Base-by-base conservation (phyloP, 1,284 basidiomycete genomes). In the Anthracocystis panici-leucophaei region DNA sequence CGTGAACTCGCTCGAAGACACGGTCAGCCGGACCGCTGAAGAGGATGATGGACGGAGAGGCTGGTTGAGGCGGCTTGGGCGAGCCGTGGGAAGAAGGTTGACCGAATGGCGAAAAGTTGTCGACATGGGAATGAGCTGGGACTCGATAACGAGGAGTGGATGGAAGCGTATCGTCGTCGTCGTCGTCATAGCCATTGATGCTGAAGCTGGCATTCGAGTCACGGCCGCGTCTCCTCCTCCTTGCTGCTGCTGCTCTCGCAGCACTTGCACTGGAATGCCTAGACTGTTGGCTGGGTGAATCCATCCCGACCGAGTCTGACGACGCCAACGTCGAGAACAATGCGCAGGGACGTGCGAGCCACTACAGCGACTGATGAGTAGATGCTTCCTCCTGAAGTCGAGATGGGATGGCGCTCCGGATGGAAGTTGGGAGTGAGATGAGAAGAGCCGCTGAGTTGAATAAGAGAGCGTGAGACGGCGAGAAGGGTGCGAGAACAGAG, bases 1-100 rank as follows among this genome's bases (percentile, higher is more conserved):
- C 66, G 57, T 65, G 63, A 12, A 69, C 57, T 6, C 72, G 62
- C 33, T 75, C 72, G n/a, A 75, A 75, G 50, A 58, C 58, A 27
- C 56, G 55, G 20, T 65, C 23, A 8, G 62, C 54, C 14, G 72
- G 72, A 25, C 72, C 72, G 40, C 50, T 51, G 53, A 75, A 75
- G 29, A 65, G 63, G 38, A 75, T 65, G 38, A 75, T 55, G 11
- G 66, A 57, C 11, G 72, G 72, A 8, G 66, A 75, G 25, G 59
- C 46, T 4, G 56, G 63, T 14, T 57, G 59, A 11, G 29, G 25
- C 1, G 44, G 50, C 44, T 41, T 50, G 21, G 66, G 66, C 31
- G 66, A 69, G 21, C 40, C 51, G 33, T 58, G 51, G 5, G 52
- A 52, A n/a, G 72, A 64, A 20, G 33, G 31, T 35, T 59, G 61